Conservation (phyloP, 352 stramenopile species). For the Peronospora belbahrii region DNA sequence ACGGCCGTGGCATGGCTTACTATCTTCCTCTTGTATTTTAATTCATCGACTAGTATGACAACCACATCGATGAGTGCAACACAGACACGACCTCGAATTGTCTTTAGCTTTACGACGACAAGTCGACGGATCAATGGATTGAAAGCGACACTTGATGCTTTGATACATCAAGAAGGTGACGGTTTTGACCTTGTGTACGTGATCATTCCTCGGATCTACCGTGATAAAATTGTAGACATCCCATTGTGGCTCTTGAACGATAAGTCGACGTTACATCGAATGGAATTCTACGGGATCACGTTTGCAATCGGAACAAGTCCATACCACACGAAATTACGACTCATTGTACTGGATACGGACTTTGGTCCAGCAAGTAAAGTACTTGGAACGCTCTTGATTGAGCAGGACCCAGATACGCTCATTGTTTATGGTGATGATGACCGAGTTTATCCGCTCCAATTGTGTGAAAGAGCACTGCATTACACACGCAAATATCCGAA, state of each 20-base stretch:
- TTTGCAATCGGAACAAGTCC: conserved; percentile 30
- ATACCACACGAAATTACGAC: conserved; percentile 26
- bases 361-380: conserved; percentile 51
- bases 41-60: conserved; percentile 20
- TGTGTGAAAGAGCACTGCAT: conserved; percentile 34
- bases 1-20: conserved; percentile 28
- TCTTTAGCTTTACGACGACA: conserved; percentile 59
- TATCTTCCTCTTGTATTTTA: conserved; percentile 33
- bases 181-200: conserved; percentile 45
- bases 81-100: conserved; percentile 28
- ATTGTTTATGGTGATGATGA: conserved; percentile 57
- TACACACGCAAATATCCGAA: conserved; percentile 40
- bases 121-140: conserved; percentile 28
- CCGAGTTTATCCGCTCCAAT: conserved; percentile 29
- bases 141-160: conserved; percentile 29
- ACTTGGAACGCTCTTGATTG: conserved; percentile 38
- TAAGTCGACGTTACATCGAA: conserved; percentile 6
- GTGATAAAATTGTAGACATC: conserved; percentile 28
- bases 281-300: conserved; percentile 24
- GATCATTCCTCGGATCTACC: conserved; percentile 35
- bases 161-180: conserved; percentile 31
- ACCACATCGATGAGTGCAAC: conserved; percentile 11
- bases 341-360: conserved; percentile 44
- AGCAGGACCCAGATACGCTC: conserved; percentile 49
- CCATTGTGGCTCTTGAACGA: conserved; percentile 33